Evolutionary conservation across 2,329 filamentous ascomycete species (phyloP), one percentile per base, ranked within the genome.

Genomic region (Zymoseptoria crescenta): DNA sequence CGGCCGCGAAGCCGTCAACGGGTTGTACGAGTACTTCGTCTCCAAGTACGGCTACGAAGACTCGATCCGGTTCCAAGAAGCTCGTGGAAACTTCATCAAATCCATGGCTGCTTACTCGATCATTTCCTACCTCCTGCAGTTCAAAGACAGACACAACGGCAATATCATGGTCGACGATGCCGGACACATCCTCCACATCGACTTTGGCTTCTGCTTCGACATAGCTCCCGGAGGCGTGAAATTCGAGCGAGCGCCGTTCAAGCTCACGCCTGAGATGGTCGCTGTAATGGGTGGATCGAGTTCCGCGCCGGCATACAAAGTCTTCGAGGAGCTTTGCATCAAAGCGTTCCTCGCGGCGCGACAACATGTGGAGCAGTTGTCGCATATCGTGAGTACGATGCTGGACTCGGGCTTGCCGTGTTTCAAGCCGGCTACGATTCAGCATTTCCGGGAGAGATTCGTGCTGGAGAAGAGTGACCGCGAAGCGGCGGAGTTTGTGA

Each of bases 91-190:
- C 75, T 99, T 99, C 72, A 92, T 99, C 75, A 99, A 99, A 79
- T 94, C 88, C 72, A 97, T 99, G 94, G 94, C 95, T 0, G 95
- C 94, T 10, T 99, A 99, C 79, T 95, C 89, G 19, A 87, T 99
- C 69, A 97, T 99, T 65, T 95, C 91, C 0, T 99, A 96, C 77
- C 80, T 99, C 13, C 79, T 99, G 45, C 95, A 99, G 71, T 97
- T 99, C 86, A 99, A 99, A 75, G 94, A 99, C 73, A 87, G 94
- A 2, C 94, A 99, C 78, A 99, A 99, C 74, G 94, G 94, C 62
- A 99, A 99, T 79, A 99, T 99, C 79, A 99, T 99, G 95, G 87
- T 99, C 64, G 93, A 99, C 73, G 93, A 96, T 70, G 89, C 88
- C 0, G 94, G 95, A 3, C 94, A 99, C 75, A 96, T 99, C 69